phyloP scores from a whole-genome alignment of 495 filamentous ascomycete species.

The Podospora sp. region DNA sequence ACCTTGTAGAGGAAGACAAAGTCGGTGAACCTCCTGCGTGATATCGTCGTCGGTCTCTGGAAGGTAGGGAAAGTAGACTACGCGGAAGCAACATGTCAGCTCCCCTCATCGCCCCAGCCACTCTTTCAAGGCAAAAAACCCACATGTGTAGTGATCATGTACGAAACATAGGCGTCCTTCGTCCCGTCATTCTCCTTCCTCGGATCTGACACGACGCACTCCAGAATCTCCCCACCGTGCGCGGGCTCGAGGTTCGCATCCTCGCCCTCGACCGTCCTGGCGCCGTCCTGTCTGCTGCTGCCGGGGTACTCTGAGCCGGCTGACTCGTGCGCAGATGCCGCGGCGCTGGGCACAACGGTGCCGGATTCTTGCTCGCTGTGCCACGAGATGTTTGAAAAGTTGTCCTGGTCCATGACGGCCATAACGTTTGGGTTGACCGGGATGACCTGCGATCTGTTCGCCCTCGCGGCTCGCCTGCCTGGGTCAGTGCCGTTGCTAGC shows the following conservation, averaged over 20 bases:
- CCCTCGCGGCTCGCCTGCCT: background rate
- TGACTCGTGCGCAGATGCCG: slow-evolving; percentile 22
- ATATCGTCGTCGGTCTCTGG: slow-evolving; percentile 70
- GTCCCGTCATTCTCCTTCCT: slow-evolving; percentile 96
- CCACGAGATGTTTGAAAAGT: slow-evolving; percentile 56
- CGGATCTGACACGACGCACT: slow-evolving; percentile 79
- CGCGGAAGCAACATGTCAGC: background rate
- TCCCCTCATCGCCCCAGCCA: background rate
- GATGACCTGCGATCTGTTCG: slow-evolving; percentile 2
- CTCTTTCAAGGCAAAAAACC: slow-evolving; percentile 28
- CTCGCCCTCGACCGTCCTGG: slow-evolving; percentile 28
- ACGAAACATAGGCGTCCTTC: slow-evolving; percentile 95
- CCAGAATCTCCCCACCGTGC: slow-evolving; percentile 76
- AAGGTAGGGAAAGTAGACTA: slow-evolving; percentile 95
- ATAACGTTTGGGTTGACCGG: slow-evolving; percentile 29
- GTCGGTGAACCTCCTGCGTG: slow-evolving; percentile 92
- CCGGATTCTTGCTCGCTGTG: slow-evolving; percentile 40
- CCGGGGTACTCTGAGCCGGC: slow-evolving; percentile 23
- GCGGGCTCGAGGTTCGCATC: slow-evolving; percentile 54
- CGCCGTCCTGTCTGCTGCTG: slow-evolving; percentile 28
- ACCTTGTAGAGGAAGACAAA: slow-evolving; percentile 96
- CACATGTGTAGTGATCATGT: slow-evolving; percentile 89
- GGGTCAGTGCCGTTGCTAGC: background rate
- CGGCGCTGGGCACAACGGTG: slow-evolving; percentile 20
- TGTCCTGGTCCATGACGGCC: slow-evolving; percentile 53